Conservation (phyloP, 2,329 filamentous ascomycete genomes). For the Hawksworthiomyces lignivorus region DNA sequence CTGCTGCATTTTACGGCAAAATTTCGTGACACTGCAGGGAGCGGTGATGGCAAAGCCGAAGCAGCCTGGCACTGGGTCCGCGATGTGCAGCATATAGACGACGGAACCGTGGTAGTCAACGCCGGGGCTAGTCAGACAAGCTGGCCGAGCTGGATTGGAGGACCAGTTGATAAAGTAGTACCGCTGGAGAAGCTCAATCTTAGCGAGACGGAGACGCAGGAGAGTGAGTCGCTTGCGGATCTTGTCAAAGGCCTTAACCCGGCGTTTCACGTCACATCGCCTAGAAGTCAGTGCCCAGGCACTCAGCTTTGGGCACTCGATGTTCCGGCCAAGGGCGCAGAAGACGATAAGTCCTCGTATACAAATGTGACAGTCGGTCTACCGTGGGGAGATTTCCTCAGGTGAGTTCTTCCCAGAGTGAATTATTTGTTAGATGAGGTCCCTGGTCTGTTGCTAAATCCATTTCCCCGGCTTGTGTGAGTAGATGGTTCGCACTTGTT, state of each 20-base stretch:
- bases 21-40: constrained; percentile 46
- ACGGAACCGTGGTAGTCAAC: constrained; percentile 55
- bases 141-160: no score
- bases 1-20: constrained; percentile 62
- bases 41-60: constrained; percentile 61
- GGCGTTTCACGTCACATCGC: constrained; percentile 44
- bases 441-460: no score
- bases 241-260: constrained; percentile 52
- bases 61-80: constrained; percentile 63
- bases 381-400: constrained; percentile 40
- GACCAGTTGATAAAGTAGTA: background rate
- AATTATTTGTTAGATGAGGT: no score
- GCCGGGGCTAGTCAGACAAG: constrained; percentile 19
- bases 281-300: constrained; percentile 57
- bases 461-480: no score
- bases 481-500: constrained; percentile 78
- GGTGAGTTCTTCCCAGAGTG: no score
- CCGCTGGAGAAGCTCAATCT: background rate
- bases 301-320: constrained; percentile 66
- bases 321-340: constrained; percentile 43
- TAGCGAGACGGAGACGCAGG: no score
- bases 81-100: constrained; percentile 53
- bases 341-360: constrained; percentile 39
- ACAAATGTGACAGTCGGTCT: constrained; percentile 52
- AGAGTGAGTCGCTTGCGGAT: constrained; percentile 19